phyloP scores from a whole-genome alignment of 2,329 filamentous ascomycete genomes.

The Cladosporium cucumerinum region DNA sequence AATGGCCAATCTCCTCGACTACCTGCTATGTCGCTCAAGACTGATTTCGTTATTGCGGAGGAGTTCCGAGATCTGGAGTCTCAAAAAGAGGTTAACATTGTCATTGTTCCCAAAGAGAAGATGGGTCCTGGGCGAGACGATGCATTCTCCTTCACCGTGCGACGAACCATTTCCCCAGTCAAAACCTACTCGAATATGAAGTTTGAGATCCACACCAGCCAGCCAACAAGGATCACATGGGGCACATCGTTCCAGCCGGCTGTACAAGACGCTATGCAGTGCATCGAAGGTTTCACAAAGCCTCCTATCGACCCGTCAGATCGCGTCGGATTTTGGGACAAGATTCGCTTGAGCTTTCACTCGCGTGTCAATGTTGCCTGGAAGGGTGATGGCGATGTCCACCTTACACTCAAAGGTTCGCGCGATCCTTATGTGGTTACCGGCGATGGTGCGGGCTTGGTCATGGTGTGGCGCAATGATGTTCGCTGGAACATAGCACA shows the following conservation, averaged over 20 bases:
- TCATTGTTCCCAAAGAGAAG: constrained; percentile 72
- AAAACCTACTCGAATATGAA: constrained; percentile 94
- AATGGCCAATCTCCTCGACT: constrained; percentile 73
- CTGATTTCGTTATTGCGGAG: constrained; percentile 94
- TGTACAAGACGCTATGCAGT: constrained; percentile 99
- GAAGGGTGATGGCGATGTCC: constrained; percentile 94
- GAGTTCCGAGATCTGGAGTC: constrained; percentile 82
- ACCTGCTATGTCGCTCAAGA: constrained; percentile 77
- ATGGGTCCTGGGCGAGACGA: constrained; percentile 56
- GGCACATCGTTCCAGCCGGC: constrained; percentile 96
- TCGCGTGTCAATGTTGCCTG: constrained; percentile 84
- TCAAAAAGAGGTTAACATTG: constrained; percentile 73
- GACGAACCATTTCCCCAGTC: constrained; percentile 86
- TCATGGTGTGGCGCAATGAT: constrained; percentile 98
- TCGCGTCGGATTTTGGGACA: constrained; percentile 96
- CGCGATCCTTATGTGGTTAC: constrained; percentile 92
- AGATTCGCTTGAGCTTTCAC: constrained; percentile 90
- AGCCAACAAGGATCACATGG: constrained; percentile 94
- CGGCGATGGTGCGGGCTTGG: constrained; percentile 86
- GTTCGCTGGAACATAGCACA: constrained; percentile 82
- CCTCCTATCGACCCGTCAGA: constrained; percentile 92
- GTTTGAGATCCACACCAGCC: constrained; percentile 87
- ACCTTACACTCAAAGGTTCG: constrained; percentile 82
- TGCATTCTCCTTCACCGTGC: constrained; percentile 79
- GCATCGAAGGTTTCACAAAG: constrained; percentile 95